Conservation (phyloP, 2,329 filamentous ascomycete species). For the Fusarium fracticaudum region DNA sequence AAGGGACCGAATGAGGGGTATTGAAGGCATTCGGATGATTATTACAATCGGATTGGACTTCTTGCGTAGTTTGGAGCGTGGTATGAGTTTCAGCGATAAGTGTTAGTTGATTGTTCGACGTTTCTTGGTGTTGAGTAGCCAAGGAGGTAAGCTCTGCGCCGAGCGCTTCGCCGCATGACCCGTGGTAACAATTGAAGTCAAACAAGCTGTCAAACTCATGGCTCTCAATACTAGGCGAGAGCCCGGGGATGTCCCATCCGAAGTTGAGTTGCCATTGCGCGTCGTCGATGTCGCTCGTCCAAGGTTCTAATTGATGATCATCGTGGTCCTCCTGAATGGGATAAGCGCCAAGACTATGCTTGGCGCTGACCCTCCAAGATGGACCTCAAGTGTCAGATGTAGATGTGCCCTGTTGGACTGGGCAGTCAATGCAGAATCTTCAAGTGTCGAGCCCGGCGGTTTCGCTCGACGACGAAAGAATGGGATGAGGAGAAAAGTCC, state of each 20-base stretch:
- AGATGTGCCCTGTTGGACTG: not conserved
- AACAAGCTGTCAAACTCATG: not conserved
- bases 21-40: rapidly evolving
- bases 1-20: rapidly evolving
- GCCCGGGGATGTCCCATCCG: rapidly evolving
- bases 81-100: not conserved
- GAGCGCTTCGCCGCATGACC: rapidly evolving
- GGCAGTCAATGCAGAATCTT: rapidly evolving
- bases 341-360: not conserved
- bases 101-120: not conserved
- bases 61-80: too few relatives aligned
- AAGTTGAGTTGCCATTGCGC: not conserved
- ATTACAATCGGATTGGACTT: rapidly evolving
- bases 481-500: not conserved
- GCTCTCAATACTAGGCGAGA: not conserved
- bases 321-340: not conserved
- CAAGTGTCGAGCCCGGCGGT: too few relatives aligned
- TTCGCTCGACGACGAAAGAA: not conserved
- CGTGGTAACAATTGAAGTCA: not conserved
- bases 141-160: not conserved
- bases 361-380: not conserved
- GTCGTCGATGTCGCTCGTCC: not conserved
- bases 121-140: not conserved
- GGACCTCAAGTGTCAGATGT: not conserved
- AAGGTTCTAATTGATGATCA: not conserved